Conservation (phyloP, 1,284 basidiomycete genomes). For the Phellopilus nigrolimitatus region DNA sequence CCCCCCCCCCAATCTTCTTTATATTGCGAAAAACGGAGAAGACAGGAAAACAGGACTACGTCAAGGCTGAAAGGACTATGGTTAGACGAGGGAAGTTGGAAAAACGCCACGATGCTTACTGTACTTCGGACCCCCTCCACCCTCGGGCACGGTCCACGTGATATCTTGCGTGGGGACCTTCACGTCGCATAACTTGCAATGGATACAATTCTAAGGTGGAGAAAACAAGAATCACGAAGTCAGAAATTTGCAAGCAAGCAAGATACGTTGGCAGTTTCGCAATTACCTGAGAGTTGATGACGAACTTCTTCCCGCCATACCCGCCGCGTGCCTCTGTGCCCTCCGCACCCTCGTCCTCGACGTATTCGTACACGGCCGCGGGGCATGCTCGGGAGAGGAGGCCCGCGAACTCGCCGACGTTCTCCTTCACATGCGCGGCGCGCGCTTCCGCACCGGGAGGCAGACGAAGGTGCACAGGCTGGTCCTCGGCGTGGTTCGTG, state of each 20-base stretch:
- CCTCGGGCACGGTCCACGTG: slow-evolving; percentile 91
- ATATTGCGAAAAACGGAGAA: too few species aligned
- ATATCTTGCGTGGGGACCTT: slow-evolving; percentile 94
- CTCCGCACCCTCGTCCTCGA: slow-evolving; percentile 58
- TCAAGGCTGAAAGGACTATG: not conserved
- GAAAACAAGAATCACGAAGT: too few species aligned
- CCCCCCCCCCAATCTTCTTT: too few species aligned
- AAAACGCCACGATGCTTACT: slow-evolving; percentile 46
- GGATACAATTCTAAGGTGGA: slow-evolving; percentile 83
- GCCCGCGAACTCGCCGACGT: slow-evolving; percentile 82
- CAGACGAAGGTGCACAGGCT: slow-evolving; percentile 85
- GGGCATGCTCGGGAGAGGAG: slow-evolving; percentile 89
- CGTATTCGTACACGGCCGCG: slow-evolving; percentile 97
- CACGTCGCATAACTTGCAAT: slow-evolving; percentile 93
- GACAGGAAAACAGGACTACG: not conserved
- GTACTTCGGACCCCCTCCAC: slow-evolving; percentile 91
- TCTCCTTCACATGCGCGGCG: slow-evolving; percentile 68
- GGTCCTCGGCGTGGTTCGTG: slow-evolving; percentile 96
- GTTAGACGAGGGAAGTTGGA: not conserved
- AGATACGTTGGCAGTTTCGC: too few species aligned
- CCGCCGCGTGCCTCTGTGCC: slow-evolving; percentile 50
- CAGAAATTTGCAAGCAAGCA: too few species aligned
- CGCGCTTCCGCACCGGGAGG: slow-evolving; percentile 48
- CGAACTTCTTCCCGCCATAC: slow-evolving; percentile 81
- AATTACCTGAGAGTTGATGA: slow-evolving; percentile 91